Evolutionary conservation across 257 asterid genomes (phyloP), one percentile per base, ranked within the genome.

Genomic region (Scutellaria barbata): DNA sequence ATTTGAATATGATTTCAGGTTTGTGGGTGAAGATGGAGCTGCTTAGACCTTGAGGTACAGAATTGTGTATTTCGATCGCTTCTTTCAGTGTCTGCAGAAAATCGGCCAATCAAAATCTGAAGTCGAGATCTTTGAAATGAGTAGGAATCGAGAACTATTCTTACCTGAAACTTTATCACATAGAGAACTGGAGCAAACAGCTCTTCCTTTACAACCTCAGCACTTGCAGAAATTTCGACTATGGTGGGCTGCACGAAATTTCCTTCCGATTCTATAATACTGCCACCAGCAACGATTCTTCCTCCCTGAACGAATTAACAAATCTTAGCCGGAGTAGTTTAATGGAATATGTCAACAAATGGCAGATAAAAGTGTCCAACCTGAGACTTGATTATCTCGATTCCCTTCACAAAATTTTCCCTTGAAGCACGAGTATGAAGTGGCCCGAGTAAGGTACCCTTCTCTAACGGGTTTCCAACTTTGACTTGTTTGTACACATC

Each of bases 31-130:
- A 92, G 89, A 95, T 95, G 79, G 99, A 92, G 79, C 99, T 95
- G 68, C 99, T 95, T 10, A 95, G 88, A 66, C 99, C 99, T 83
- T 95, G 99, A 76, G 99, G 99, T 33, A 95, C 99, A 7, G 97
- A 95, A 80, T 95, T 95, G 86, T 95, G 87, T 45, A 92, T 89
- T 68, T 85, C 92, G 73, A 95, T 84, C 18, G 98, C 99, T 73
- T 95, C 99, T 76, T 92, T 83, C 48, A 89, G 77, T 25, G 88
- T 95, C 99, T 95, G 94, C 84, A 82, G 64, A 67, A 66, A 42
- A 16, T 37, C 46, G 39, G 73, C 58, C 33, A 35, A 14, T 35
- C 47, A 17, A 50, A 8, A 50, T 56, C 45, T 45, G 63, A 72
- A 17, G 20, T 20, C 46, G 17, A 58, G 22, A 20, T 41, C 17